Conservation (phyloP, 345 rosid species). For the Populus davidiana region DNA sequence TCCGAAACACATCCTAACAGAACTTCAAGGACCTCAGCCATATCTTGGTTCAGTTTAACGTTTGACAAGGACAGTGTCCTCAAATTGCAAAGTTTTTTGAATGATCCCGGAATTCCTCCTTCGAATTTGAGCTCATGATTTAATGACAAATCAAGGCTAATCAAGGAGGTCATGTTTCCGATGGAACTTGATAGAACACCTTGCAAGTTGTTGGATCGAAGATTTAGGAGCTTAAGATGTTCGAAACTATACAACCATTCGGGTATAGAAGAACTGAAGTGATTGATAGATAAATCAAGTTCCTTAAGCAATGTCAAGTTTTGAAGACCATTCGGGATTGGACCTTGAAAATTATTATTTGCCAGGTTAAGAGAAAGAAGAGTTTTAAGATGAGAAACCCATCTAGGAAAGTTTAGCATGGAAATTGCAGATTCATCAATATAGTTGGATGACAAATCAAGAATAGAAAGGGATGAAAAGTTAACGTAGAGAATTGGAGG, state of each 20-base stretch:
- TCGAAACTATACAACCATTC: neutral
- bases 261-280: neutral
- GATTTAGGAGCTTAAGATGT: conserved; percentile 20
- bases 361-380: conserved; percentile 11
- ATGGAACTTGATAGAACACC: conserved; percentile 21
- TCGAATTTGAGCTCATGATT: neutral
- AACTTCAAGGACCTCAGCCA: neutral
- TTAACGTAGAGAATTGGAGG: neutral
- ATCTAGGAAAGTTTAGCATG: neutral
- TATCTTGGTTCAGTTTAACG: neutral
- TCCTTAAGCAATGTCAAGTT: neutral
- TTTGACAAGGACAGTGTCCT: neutral
- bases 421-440: conserved; percentile 1
- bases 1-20: conserved; percentile 2
- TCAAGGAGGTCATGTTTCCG: conserved; percentile 19
- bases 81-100: conserved; percentile 19
- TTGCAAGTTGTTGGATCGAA: neutral
- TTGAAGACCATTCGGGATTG: neutral
- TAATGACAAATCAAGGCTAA: neutral
- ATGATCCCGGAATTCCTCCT: conserved; percentile 20
- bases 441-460: conserved; percentile 15
- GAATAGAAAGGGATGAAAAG: conserved; percentile 18
- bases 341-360: neutral
- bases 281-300: neutral
- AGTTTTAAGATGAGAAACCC: conserved; percentile 16